Conservation (phyloP, 345 rosid species). For the Arabidopsis arenosa region DNA sequence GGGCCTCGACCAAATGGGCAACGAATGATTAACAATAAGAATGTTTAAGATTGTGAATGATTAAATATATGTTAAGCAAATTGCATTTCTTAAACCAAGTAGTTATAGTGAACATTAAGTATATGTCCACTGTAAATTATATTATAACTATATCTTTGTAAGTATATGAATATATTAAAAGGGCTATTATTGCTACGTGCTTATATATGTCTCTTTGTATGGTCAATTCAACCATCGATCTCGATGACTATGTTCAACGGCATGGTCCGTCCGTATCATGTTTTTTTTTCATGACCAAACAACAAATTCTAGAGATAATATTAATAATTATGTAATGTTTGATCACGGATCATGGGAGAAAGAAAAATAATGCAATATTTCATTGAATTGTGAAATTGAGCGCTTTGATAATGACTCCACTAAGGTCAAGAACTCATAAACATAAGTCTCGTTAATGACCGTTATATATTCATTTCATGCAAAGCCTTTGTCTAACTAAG, state of each 20-base stretch:
- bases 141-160: neutral
- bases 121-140: neutral
- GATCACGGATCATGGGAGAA: conserved; percentile 2
- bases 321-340: conserved; percentile 28
- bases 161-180: neutral
- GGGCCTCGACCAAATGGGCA: conserved; percentile 6
- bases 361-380: neutral
- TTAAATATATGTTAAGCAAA: conserved; percentile 2
- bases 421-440: conserved; percentile 23
- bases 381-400: neutral
- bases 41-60: conserved; percentile 23
- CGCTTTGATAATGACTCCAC: conserved; percentile 37
- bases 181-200: conserved; percentile 41
- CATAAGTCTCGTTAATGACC: conserved; percentile 29
- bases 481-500: conserved; percentile 36
- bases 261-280: conserved; percentile 41
- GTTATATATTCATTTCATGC: conserved; percentile 29
- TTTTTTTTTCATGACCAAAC: conserved; percentile 9
- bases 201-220: conserved; percentile 38
- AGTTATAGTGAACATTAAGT: neutral
- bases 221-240: conserved; percentile 36
- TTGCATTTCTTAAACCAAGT: conserved; percentile 8
- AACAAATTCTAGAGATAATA: conserved; percentile 30
- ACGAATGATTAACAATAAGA: neutral
- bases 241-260: conserved; percentile 43